These are phyloP conservation scores for Biscutella laevigata DNA, from an alignment of 441 rosid species.

Conservation along the genomic window DNA sequence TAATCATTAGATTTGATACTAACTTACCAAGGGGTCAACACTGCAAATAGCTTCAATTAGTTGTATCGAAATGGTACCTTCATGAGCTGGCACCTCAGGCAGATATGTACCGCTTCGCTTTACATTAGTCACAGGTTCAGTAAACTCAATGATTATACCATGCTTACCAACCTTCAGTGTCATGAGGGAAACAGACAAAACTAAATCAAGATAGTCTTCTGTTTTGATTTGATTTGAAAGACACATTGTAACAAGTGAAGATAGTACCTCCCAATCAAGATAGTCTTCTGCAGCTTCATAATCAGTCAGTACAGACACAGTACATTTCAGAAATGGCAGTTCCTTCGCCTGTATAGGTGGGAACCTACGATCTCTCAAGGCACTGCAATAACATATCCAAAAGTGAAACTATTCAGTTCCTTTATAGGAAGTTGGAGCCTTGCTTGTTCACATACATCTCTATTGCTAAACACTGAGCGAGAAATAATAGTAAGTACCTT, in stretches of 20 bases:
- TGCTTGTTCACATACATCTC: not conserved
- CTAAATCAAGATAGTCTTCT: too few species aligned
- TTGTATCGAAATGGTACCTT: conserved; percentile 44
- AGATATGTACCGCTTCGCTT: conserved; percentile 83
- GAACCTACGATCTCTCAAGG: conserved; percentile 90
- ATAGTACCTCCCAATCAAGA: conserved; percentile 94
- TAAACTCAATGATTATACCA: conserved; percentile 85
- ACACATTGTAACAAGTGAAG: not conserved
- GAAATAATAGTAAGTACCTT: conserved; percentile 45
- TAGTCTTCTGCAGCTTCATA: conserved; percentile 71
- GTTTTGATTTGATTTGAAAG: too few species aligned
- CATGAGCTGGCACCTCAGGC: conserved; percentile 95
- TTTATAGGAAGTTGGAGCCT: not conserved
- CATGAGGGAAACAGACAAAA: not conserved
- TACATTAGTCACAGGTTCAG: conserved; percentile 52
- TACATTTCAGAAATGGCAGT: conserved; percentile 79
- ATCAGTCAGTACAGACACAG: conserved; percentile 75
- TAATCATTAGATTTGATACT: not conserved
- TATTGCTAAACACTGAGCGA: not conserved
- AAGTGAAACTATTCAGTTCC: not conserved
- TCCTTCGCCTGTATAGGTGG: conserved; percentile 89
- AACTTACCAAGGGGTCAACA: not conserved
- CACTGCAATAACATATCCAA: conserved; percentile 51
- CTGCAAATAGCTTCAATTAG: not conserved
- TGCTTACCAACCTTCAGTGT: conserved; percentile 67